Evolutionary conservation across 139 green algal species (phyloP), one percentile per base, ranked within the genome.

Genomic region (Micractinium sp.): DNA sequence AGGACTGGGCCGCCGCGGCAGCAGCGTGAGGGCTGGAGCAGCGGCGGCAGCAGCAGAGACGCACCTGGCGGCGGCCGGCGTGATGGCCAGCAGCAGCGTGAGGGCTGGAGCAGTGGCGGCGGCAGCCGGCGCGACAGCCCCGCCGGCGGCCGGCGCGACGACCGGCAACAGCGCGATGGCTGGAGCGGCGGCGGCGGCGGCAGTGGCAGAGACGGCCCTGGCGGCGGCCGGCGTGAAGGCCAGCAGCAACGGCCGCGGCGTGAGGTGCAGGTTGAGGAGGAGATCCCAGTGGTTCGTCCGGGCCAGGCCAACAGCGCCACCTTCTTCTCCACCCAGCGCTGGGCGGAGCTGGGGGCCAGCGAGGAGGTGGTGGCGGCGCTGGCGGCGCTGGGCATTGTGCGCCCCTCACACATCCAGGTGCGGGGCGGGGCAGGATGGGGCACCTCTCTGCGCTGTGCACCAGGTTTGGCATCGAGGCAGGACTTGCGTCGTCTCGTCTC

Each of bases 331-430:
- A 61, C 88, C 39, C 36, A 82, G 9, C 80, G 41, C 23, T 96
- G 93, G 81, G 71, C 84, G 56, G 83, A 90, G 0, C 22, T 92
- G 33, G 94, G 94, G 1, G 95, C 93, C 3, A 87, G 41, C 38
- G 78, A 81, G 22, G 90, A 94, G 47, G 83, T 97, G 79, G 78
- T 94, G 16, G 84, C 82, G 27, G 93, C 95, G 22, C 91, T 97
- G 69, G 53, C 86, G 14, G 22, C 38, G 33, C 76, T 97, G 3
- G 93, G 94, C 84, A 91, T 98, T 85, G 87, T 69, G 25, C 85
- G 93, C 14, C 96, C 96, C 2, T 96, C 94, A 31, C 95, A 97
- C 92, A 93, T 98, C 31, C 95, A 97, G 92, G 94, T 91, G 87
- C 4, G 86, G 5, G 27, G 87, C 4, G 86, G 5, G 27, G 69